Conservation (phyloP, 805 yeast genomes). For the Nakazawaea laoshanensis region DNA sequence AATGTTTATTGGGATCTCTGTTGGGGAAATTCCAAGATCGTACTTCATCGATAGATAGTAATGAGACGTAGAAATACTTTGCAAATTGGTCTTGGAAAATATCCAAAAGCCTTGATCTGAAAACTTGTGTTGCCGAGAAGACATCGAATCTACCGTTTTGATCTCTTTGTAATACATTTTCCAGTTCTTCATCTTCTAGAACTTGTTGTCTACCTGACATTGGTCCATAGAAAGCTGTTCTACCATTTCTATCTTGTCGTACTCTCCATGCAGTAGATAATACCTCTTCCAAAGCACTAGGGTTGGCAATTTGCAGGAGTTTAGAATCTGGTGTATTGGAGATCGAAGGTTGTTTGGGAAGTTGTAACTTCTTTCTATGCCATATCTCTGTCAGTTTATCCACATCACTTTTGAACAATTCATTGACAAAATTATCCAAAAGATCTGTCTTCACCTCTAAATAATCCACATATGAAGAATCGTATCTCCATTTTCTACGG, state of each 20-base stretch:
- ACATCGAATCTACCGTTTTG: constrained; percentile 12
- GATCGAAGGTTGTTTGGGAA: constrained; percentile 14
- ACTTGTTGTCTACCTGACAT: constrained; percentile 24
- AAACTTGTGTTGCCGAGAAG: constrained; percentile 7
- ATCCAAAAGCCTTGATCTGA: constrained; percentile 11
- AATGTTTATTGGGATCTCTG: constrained; percentile 18
- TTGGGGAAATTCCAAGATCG: constrained; percentile 20
- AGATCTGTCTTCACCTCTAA: constrained; percentile 21
- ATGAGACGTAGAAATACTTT: constrained; percentile 18
- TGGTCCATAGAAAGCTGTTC: constrained; percentile 26
- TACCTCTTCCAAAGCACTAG: constrained; percentile 23
- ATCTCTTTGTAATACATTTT: constrained; percentile 2
- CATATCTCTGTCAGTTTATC: constrained; percentile 8
- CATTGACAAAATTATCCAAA: constrained; percentile 18
- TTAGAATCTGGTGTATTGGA: constrained; percentile 9
- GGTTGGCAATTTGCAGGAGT: constrained; percentile 14
- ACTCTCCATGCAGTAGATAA: constrained; percentile 25
- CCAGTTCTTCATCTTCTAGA: constrained; percentile 14
- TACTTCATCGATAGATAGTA: constrained; percentile 15
- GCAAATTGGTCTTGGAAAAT: constrained; percentile 19
- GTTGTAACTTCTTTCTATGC: constrained; percentile 6
- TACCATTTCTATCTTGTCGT: constrained; percentile 16
- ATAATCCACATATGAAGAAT: constrained; percentile 22
- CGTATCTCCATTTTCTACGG: constrained; percentile 21
- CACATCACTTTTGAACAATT: constrained; percentile 16